Base-by-base conservation (phyloP, 768 basidiomycete genomes). In the Amanita thiersii region DNA sequence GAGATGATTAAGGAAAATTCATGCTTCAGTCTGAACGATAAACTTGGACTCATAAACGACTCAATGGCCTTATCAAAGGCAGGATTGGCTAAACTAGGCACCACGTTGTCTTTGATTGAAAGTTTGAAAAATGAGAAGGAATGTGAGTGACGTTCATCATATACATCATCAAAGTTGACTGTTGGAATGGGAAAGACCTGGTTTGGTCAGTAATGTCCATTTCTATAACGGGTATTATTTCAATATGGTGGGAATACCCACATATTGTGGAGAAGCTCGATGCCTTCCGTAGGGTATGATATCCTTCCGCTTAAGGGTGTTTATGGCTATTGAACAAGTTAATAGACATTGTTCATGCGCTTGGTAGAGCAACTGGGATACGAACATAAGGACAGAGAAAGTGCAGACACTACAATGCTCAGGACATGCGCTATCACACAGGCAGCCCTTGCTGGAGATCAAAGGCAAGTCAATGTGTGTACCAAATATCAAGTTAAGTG, bases 21-120 rank as follows among this genome's bases (percentile, higher is more conserved):
- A 3, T 60, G 73, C 5, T 90, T 94, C 64, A 72, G 81, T 1
- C 64, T 90, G 46, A 80, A 87, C 43, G 94, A 99, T 56, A 77
- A 88, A 17, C 82, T 97, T 51, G 93, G 93, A 12, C 69, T 99
- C 19, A 77, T 94, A 15, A 75, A 83, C 37, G 96, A 98, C 52
- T 71, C 82, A 0, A 70, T 85, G 53, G 82, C 82, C 1, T 73
- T 97, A 20, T 75, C 88, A 37, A 78, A 81, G 54, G 85, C 90
- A 14, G 92, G 92, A 2, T 75, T 86, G 52, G 67, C 79, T 36
- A 71, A 79, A 44, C 70, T 89, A 23, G 89, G 87, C 52, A 81
- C 79, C 46, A 77, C 82, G 1, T 68, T 99, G 50, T 77, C 74
- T 17, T 68, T 97, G 33, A 67, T 91, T 33, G 66, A 82, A 37